Evolutionary conservation across 2,329 filamentous ascomycete species (phyloP).

Genomic region (Biscogniauxia marginata): DNA sequence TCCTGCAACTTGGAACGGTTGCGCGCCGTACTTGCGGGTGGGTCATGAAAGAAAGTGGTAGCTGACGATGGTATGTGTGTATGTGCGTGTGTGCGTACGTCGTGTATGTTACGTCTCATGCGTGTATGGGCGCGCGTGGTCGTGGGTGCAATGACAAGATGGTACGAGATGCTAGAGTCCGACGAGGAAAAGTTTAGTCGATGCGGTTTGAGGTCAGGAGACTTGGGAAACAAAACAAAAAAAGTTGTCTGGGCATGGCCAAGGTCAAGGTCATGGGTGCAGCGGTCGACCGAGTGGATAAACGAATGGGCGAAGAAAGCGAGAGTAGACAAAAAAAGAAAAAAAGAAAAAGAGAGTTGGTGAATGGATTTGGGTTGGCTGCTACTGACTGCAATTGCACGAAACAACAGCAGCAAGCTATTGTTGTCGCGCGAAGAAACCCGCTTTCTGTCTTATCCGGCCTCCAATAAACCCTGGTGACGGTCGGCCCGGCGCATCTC

Average conservation of each 20-base stretch:
- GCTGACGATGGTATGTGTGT: slow-evolving; percentile 2
- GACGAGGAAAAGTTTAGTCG: not conserved
- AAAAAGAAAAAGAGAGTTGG: not conserved
- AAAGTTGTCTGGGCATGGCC: not conserved
- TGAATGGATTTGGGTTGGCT: not conserved
- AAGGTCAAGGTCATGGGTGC: not conserved
- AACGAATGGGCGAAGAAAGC: not conserved
- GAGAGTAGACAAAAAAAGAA: not conserved
- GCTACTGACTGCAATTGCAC: slow-evolving; percentile 5
- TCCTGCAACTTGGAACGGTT: slow-evolving; percentile 33
- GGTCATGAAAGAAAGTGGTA: slow-evolving; percentile 29
- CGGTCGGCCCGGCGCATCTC: slow-evolving; percentile 33
- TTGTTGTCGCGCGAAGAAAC: slow-evolving; percentile 27
- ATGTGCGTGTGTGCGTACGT: not conserved
- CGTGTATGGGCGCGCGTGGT: not conserved
- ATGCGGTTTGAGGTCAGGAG: not conserved
- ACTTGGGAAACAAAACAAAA: not conserved
- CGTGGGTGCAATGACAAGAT: not conserved
- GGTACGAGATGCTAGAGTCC: not conserved
- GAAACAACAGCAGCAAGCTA: slow-evolving; percentile 16
- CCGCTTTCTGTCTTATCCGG: slow-evolving; percentile 29
- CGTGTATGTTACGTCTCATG: not conserved
- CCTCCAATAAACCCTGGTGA: slow-evolving; percentile 32
- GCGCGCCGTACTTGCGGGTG: slow-evolving; percentile 27
- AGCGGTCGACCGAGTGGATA: not conserved